Evolutionary conservation across 768 basidiomycete genomes (phyloP), one percentile per base, ranked within the genome.

Genomic region (Tephrocybe sp.): DNA sequence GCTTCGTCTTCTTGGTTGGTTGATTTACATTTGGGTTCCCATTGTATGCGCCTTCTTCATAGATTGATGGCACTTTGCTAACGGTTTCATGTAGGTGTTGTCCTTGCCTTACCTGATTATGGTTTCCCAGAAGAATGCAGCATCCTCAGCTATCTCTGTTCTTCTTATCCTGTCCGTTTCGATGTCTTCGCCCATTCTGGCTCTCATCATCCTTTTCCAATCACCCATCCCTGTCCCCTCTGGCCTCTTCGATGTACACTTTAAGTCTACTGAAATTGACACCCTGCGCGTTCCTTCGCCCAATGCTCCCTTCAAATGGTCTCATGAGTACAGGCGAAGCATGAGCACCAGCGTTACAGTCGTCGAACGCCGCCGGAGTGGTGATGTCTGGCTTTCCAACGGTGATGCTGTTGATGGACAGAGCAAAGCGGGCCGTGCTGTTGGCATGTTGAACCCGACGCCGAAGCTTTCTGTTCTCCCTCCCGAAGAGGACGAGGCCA

Each of bases 401-500:
- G 85, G 86, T n/a, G 80, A 88, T 53, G 87, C 86, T 6, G 70
- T 84, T 17, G 83, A 85, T 43, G 83, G 83, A 1, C 85, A 83
- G 64, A 69, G 70, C 48, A 84, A 82, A 58, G 56, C 86, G 26
- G 72, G 78, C 38, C 80, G 85, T 16, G 82, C 83, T 2, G 60
- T 89, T 23, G 78, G 75, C n/a, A 75, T 89, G 69, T 74, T 89
- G 30, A 66, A 73, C 9, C 77, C 85, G 16, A 75, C 72, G 44
- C 87, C 87, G 32, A 84, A 82, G 61, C 76, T 90, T 1, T 81
- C 85, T 8, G 82, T 89, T 40, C 72, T 89, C 5, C 86, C 85
- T 3, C 67, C 71, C 2, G 75, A 79, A 36, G 79, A 77, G n/a
- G 65, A 73, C 34, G 69, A 76, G n/a, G 66, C 70, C n/a, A 64